Percentiles rank a stretch among this genome's conserved stretches.
Conservation (phyloP, 306 rosid genomes). For the Betula pendula region DNA sequence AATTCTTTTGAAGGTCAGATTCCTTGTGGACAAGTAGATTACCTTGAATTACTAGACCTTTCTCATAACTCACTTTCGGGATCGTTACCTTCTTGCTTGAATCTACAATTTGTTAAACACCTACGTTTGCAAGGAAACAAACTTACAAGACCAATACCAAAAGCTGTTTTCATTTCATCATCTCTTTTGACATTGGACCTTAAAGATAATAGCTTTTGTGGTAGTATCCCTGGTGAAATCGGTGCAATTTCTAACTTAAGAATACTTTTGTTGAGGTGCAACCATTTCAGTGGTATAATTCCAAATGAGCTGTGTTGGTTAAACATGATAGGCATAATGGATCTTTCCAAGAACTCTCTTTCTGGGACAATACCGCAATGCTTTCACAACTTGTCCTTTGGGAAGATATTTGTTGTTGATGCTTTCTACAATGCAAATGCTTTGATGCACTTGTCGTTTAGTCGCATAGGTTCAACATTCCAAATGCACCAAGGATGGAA, state of each 20-base stretch:
- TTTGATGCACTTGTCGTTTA: no score
- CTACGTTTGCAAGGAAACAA: not conserved
- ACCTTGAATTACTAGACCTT: not conserved
- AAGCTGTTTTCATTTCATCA: not conserved
- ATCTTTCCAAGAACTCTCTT: constrained; percentile 15
- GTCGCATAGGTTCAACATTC: no score
- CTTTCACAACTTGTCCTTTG: not conserved
- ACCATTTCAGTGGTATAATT: constrained; percentile 6
- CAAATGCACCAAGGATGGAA: no score
- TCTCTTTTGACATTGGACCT: not conserved
- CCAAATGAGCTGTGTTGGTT: constrained; percentile 6
- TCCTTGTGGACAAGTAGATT: not conserved
- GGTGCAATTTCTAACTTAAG: not conserved
- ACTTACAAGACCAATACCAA: not conserved
- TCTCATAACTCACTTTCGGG: constrained; percentile 11
- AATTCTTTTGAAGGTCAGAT: not conserved
- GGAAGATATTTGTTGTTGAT: not conserved
- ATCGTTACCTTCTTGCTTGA: constrained; percentile 10
- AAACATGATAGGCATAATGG: not conserved
- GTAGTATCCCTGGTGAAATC: constrained; percentile 2
- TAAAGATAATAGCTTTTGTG: constrained; percentile 1
- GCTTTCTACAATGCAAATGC: no score
- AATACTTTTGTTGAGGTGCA: not conserved
- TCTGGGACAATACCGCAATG: constrained; percentile 18
- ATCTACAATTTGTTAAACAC: not conserved